phyloP scores from a whole-genome alignment of 179 eudicot genomes.

The Patellifolia procumbens region DNA sequence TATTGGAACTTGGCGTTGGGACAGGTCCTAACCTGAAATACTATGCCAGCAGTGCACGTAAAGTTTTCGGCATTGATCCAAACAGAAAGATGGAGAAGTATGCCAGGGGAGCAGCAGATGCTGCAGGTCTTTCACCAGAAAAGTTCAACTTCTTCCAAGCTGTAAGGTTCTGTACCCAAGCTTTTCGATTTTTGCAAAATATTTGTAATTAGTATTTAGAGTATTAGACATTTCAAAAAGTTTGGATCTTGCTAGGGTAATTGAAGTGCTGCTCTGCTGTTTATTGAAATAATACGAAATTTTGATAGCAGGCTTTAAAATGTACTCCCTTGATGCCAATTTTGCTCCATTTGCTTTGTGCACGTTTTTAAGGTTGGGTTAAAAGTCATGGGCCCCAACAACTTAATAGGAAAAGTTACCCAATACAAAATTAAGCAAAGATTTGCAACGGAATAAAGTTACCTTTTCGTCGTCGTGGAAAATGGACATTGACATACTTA shows the following conservation, averaged over 20 bases:
- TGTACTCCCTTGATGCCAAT: too few relatives aligned
- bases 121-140: constrained; percentile 52
- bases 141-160: constrained; percentile 70
- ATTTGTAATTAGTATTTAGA: too few relatives aligned
- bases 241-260: background rate
- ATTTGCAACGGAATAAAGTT: too few relatives aligned
- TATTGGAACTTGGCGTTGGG: constrained; percentile 83
- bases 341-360: too few relatives aligned
- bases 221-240: too few relatives aligned
- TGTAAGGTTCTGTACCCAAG: constrained; percentile 46
- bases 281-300: background rate
- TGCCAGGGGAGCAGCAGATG: constrained; percentile 64
- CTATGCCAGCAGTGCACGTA: constrained; percentile 47
- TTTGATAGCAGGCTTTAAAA: background rate
- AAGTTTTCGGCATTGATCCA: constrained; percentile 75
- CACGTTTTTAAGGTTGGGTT: too few relatives aligned
- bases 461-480: background rate
- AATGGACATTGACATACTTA: background rate
- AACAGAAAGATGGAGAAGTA: constrained; percentile 87
- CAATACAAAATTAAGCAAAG: too few relatives aligned
- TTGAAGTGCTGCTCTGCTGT: background rate
- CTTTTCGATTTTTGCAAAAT: too few relatives aligned
- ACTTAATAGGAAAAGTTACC: too few relatives aligned
- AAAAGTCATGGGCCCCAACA: too few relatives aligned
- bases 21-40: constrained; percentile 91